Percentiles rank a stretch among this genome's conserved stretches.
These are phyloP conservation scores for Vitis rupestris DNA, from an alignment of 164 flowering plant species.

Conservation along the genomic window DNA sequence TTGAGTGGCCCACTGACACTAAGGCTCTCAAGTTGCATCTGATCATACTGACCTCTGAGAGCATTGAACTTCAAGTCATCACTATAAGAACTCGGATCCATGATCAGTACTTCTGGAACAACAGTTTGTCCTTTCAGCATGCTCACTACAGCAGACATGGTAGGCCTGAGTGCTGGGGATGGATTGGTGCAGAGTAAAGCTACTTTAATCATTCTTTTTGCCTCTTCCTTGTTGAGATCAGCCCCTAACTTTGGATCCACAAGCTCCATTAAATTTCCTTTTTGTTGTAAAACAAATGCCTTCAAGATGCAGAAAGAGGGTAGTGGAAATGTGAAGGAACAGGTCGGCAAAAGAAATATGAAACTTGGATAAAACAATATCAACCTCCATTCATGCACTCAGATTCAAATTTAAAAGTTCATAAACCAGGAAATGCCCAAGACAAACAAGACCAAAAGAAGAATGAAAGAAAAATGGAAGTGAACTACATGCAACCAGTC, in stretches of 20 bases:
- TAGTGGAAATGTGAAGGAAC: no score
- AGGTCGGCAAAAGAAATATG: no score
- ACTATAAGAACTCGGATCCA: slow-evolving; percentile 1
- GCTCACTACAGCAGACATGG: slow-evolving; percentile 14
- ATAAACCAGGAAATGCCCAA: neutral
- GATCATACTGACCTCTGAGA: slow-evolving; percentile 10
- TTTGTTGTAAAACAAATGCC: slow-evolving; percentile 18
- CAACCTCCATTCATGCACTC: no score
- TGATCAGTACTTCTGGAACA: neutral
- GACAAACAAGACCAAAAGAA: neutral
- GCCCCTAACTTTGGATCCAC: slow-evolving; percentile 15
- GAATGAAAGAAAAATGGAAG: no score
- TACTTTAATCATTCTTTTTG: neutral
- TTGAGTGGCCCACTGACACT: neutral
- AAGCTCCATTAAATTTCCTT: neutral
- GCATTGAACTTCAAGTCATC: slow-evolving; percentile 6
- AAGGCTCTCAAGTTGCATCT: neutral
- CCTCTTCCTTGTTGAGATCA: slow-evolving; percentile 10
- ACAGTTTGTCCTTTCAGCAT: slow-evolving; percentile 14
- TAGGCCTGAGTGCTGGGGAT: slow-evolving; percentile 21
- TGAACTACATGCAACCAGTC: no score
- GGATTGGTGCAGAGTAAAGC: no score
- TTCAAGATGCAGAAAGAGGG: neutral
- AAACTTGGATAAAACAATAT: no score
- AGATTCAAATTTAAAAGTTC: no score